Conservation (phyloP, 2,329 filamentous ascomycete species). For the Ceratocystis diversiconidia region DNA sequence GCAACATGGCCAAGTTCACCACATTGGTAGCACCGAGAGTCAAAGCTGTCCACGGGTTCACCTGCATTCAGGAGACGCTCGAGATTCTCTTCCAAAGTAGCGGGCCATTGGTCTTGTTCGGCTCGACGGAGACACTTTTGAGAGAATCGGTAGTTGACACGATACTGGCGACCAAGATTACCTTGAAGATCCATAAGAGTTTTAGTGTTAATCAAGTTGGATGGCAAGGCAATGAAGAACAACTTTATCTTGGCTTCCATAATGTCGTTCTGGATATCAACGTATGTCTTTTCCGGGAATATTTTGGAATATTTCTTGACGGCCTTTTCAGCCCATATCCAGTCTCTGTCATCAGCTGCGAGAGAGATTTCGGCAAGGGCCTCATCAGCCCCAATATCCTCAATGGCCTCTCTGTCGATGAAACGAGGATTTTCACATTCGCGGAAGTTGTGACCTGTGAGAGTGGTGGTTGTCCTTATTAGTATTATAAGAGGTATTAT, state of each 20-base stretch:
- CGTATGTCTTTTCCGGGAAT: constrained; percentile 41
- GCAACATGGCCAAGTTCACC: constrained; percentile 46
- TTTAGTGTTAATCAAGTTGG: constrained; percentile 40
- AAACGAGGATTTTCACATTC: constrained; percentile 47
- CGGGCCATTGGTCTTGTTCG: constrained; percentile 47
- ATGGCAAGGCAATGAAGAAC: constrained; percentile 50
- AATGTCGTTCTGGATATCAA: constrained; percentile 46
- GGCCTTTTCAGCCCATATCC: constrained; percentile 33
- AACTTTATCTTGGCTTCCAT: constrained; percentile 39
- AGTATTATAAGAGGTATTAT: not conserved
- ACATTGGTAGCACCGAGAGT: constrained; percentile 51
- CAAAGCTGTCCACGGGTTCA: constrained; percentile 43
- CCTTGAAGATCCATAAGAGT: constrained; percentile 63
- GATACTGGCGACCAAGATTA: constrained; percentile 49
- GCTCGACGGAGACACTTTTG: constrained; percentile 43
- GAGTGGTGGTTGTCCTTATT: not conserved
- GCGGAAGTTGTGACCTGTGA: constrained; percentile 38
- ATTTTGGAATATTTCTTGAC: constrained; percentile 49
- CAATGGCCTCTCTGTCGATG: constrained; percentile 41
- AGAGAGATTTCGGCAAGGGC: constrained; percentile 36
- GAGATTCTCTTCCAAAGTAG: constrained; percentile 43
- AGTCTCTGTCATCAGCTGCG: not conserved
- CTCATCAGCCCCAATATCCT: constrained; percentile 33
- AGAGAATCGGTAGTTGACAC: constrained; percentile 47
- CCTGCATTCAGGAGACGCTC: constrained; percentile 52